Evolutionary conservation across 2,329 filamentous ascomycete genomes (phyloP).

Genomic region (Graphilbum sp.): DNA sequence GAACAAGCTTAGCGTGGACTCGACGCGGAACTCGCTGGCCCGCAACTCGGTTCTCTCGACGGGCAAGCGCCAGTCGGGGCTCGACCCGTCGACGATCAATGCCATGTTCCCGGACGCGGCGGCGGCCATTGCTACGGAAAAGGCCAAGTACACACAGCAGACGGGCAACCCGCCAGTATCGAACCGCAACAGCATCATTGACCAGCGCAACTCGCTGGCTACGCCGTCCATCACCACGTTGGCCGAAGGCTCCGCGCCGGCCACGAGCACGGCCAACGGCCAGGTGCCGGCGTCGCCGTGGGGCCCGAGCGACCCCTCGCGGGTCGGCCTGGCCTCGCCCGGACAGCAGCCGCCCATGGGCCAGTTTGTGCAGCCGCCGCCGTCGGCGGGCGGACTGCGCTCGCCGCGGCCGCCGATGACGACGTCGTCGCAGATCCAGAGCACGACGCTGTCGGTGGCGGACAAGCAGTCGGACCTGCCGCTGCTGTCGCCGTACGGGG

Average conservation of each 20-base stretch:
- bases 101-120: slow-evolving; percentile 98
- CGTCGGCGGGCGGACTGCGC: slow-evolving; percentile 48
- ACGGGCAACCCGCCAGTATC: slow-evolving; percentile 80
- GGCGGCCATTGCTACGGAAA: slow-evolving; percentile 95
- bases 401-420: slow-evolving; percentile 61
- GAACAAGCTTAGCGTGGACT: slow-evolving; percentile 82
- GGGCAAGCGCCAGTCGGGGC: slow-evolving; percentile 82
- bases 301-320: slow-evolving; percentile 57
- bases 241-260: slow-evolving; percentile 37
- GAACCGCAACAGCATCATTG: slow-evolving; percentile 80
- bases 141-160: slow-evolving; percentile 92
- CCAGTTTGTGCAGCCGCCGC: slow-evolving; percentile 75
- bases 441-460: slow-evolving; percentile 58
- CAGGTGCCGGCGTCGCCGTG: slow-evolving; percentile 68
- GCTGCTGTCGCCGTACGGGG: slow-evolving; percentile 67
- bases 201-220: slow-evolving; percentile 57
- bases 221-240: slow-evolving; percentile 60
- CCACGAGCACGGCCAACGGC: slow-evolving; percentile 25
- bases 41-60: slow-evolving; percentile 64
- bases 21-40: slow-evolving; percentile 69
- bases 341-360: slow-evolving; percentile 76
- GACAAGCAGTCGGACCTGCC: slow-evolving; percentile 64
- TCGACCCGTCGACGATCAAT: slow-evolving; percentile 86
- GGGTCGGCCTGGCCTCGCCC: slow-evolving; percentile 38
- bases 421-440: slow-evolving; percentile 58